phyloP scores from a whole-genome alignment of 768 basidiomycete genomes.

The Mycena belliarum region DNA sequence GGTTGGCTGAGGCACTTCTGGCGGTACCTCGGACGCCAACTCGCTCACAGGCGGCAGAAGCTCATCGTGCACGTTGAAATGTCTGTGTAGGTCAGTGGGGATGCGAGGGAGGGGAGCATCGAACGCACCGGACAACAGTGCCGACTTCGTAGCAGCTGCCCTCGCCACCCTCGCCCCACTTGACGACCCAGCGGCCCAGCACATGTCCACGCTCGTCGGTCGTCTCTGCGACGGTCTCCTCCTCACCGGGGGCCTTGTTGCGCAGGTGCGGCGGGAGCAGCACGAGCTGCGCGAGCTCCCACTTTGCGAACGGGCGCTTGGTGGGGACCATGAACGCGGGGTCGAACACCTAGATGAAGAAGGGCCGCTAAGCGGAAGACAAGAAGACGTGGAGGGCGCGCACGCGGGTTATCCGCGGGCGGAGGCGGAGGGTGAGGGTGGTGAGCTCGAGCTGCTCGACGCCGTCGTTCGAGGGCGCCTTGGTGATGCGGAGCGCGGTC shows the following conservation, averaged over 20 bases:
- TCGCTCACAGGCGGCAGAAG: slow-evolving; percentile 28
- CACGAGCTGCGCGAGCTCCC: slow-evolving; percentile 68
- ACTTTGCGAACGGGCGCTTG: slow-evolving; percentile 72
- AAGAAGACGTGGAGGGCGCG: not conserved
- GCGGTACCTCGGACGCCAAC: not conserved
- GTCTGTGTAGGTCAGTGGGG: slow-evolving; percentile 25
- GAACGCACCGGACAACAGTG: slow-evolving; percentile 60
- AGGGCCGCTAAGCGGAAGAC: not conserved
- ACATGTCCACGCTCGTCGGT: slow-evolving; percentile 56
- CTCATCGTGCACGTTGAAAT: slow-evolving; percentile 53
- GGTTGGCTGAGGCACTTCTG: not conserved
- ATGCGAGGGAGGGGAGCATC: not conserved
- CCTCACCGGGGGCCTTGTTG: slow-evolving; percentile 43
- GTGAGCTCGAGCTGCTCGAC: slow-evolving; percentile 67
- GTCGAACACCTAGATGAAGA: slow-evolving; percentile 60
- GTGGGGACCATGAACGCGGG: slow-evolving; percentile 69
- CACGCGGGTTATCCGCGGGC: slow-evolving; percentile 64
- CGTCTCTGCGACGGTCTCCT: slow-evolving; percentile 85
- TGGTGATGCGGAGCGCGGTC: slow-evolving; percentile 54
- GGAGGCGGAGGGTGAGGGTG: slow-evolving; percentile 62
- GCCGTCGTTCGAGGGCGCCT: slow-evolving; percentile 41
- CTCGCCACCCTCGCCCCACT: slow-evolving; percentile 66
- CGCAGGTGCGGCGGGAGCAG: slow-evolving; percentile 45
- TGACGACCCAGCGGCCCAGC: slow-evolving; percentile 77
- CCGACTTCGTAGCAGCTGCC: slow-evolving; percentile 69